Evolutionary conservation across 148 eudicot species (phyloP), one percentile per base, ranked within the genome.

Genomic region (Camellia granthamiana): DNA sequence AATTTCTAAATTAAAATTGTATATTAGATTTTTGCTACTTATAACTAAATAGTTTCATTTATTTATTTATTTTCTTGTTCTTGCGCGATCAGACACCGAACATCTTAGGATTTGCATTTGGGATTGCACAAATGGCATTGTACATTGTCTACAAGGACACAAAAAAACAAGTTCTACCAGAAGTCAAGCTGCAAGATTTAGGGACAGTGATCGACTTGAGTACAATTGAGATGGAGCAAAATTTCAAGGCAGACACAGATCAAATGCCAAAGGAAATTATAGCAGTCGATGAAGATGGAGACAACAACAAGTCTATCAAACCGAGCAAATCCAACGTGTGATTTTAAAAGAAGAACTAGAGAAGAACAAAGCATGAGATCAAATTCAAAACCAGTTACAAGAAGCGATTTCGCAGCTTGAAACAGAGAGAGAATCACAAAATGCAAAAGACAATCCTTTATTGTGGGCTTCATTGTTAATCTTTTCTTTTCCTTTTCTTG

Each of bases 101-200:
- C 69, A 75, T 90, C 42, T 69, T 92, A 23, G 98, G 98, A 4
- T 91, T 94, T 64, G 23, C 63, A 14, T 91, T 90, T 49, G 98
- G 98, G 8, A 61, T 90, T 1, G 84, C 82, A 3, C 98, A 94
- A 72, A 94, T 94, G 98, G 77, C 83, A 14, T 54, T 94, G 5
- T 94, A 90, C 83, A 79, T 78, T 0, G 61, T 91, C 3, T 94
- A 91, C 89, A 90, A 84, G 76, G 82, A 87, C 69, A 64, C 71
- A 1, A 83, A 75, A 59, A 81, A 80, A 59, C 74, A 85, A 66
- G 74, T 69, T 72, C 78, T 63, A 47, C 87, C 85, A 16, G 82
- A 71, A 66, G 51, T 46, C 7, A 81, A 81, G 72, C 76, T 81
- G 18, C 67, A 78, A 15, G 84, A 84, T 10, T 10, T 77, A 6